Evolutionary conservation across 1,284 basidiomycete genomes (phyloP), one percentile per base, ranked within the genome.

Genomic region (Trametes polyzona): DNA sequence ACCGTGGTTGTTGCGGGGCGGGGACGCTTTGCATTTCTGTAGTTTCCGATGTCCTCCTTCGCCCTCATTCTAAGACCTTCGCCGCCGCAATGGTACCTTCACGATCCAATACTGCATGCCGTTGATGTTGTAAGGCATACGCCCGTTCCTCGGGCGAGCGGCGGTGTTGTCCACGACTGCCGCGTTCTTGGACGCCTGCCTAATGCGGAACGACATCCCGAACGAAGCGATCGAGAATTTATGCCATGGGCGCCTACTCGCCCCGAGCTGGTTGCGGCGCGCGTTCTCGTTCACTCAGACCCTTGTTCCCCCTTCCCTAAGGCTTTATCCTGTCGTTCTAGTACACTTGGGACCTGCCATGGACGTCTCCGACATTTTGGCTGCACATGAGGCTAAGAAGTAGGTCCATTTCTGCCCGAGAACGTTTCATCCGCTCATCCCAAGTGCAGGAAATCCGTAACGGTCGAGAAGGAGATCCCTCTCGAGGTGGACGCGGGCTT

Each of bases 401-500:
- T 89, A 67, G 30, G 71, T 58, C 4, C 1, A 2, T 8, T 51
- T n/a, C 65, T 58, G 14, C 11, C 48, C 1, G 14, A 24, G 36
- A 21, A 17, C 26, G 8, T 10, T 35, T 11, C 35, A 37, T 10
- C 11, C 21, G 17, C 27, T 47, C 14, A 40, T 47, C 39, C 41
- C 52, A 2, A 16, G 3, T 23, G 9, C 65, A 93, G 90, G 68
- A 84, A 88, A 74, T 79, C 85, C 32, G 77, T 85, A 41, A 73
- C 80, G 12, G 86, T 93, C 56, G 84, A 92, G 67, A 93, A 93
- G 71, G 88, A 92, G 52, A 87, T 86, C 9, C 88, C 93, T 2
- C 82, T 95, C 61, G 86, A 90, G 54, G 77, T 95, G 62, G 96
- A 99, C 74, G 70, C 88, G 8, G 95, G 92, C 16, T 83, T 92